Evolutionary conservation across 305 asterid species (phyloP).

Genomic region (Vinca major): DNA sequence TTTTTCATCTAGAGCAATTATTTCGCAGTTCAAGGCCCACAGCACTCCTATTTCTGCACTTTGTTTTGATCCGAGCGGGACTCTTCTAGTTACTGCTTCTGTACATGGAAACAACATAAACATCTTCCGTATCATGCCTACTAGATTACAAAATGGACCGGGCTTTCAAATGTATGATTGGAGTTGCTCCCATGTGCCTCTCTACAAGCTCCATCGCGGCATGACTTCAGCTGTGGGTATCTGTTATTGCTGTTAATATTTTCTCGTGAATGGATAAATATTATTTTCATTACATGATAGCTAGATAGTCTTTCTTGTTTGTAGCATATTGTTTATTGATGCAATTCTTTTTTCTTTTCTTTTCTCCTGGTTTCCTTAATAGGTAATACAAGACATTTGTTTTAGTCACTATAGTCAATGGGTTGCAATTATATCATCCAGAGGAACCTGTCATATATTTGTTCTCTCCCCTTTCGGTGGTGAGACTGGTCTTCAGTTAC

Average conservation of each 20-base stretch:
- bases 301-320: not conserved
- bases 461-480: constrained; percentile 85
- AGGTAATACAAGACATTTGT: constrained; percentile 96
- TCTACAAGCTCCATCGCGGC: constrained; percentile 93
- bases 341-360: constrained; percentile 11
- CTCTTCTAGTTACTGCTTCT: constrained; percentile 47
- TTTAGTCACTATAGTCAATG: constrained; percentile 85
- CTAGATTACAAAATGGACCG: constrained; percentile 35
- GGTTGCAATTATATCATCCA: constrained; percentile 80
- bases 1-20: constrained; percentile 27
- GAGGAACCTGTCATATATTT: constrained; percentile 94
- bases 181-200: constrained; percentile 78
- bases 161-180: constrained; percentile 44
- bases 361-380: constrained; percentile 18
- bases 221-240: constrained; percentile 84
- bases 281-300: not conserved
- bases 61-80: constrained; percentile 42
- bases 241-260: constrained; percentile 5
- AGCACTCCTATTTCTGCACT: constrained; percentile 39
- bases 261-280: constrained; percentile 1
- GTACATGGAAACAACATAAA: constrained; percentile 39
- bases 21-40: constrained; percentile 49
- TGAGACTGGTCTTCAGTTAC: constrained; percentile 51
- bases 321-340: constrained; percentile 4
- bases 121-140: constrained; percentile 39